Percentiles rank a stretch among this genome's conserved stretches.
Conservation (phyloP, 179 eudicot species). For the Actinidia chinensis region DNA sequence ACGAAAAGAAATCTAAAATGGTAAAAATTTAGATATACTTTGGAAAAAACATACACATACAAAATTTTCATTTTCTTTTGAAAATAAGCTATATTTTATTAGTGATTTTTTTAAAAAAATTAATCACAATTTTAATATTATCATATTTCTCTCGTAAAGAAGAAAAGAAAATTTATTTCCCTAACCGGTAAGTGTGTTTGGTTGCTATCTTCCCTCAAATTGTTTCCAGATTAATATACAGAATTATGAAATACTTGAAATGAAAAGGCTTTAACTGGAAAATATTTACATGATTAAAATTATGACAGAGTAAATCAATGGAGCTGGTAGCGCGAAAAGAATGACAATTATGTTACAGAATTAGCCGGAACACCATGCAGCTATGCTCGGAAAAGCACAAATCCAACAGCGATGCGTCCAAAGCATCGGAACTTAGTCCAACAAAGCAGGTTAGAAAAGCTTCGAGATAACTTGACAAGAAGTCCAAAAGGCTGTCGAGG, state of each 20-base stretch:
- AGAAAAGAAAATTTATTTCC: no score
- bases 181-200: no score
- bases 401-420: conserved; percentile 1
- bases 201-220: no score
- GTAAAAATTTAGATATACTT: no score
- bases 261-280: background rate
- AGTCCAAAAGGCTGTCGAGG: conserved; percentile 97
- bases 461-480: conserved; percentile 86
- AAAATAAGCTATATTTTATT: no score
- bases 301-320: conserved; percentile 9
- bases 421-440: conserved; percentile 12
- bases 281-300: conserved; percentile 21
- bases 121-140: no score
- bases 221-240: no score
- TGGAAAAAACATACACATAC: no score
- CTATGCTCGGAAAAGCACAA: background rate
- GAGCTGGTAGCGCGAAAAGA: conserved; percentile 3
- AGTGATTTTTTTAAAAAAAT: no score
- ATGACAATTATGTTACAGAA: conserved; percentile 12
- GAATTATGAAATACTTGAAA: background rate
- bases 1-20: no score
- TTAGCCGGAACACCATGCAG: background rate
- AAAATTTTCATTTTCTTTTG: no score
- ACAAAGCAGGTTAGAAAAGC: conserved; percentile 51
- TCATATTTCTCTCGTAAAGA: no score